These are phyloP conservation scores for Metschnikowia similis DNA, from an alignment of 805 yeast species.

Conservation along the genomic window DNA sequence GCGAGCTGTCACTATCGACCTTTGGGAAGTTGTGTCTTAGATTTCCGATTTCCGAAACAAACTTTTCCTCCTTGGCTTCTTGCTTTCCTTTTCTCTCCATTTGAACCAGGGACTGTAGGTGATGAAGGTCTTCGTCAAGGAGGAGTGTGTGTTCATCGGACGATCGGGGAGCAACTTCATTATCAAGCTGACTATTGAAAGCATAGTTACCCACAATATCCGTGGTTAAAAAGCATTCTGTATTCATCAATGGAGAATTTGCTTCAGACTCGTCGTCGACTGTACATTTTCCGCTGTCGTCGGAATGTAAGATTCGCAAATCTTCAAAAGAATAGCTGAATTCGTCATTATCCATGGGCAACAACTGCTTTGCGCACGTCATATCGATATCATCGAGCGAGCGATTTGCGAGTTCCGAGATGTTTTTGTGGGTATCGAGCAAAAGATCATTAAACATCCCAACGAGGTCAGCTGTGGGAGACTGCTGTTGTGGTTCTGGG, in stretches of 20 bases:
- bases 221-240: background rate
- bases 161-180: background rate
- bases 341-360: slow-evolving; percentile 10
- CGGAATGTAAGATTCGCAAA: slow-evolving; percentile 19
- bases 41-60: slow-evolving; percentile 24
- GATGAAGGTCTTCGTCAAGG: background rate
- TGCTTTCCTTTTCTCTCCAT: slow-evolving; percentile 1
- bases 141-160: background rate
- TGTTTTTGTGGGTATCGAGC: background rate
- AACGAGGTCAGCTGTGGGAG: background rate
- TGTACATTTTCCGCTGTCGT: slow-evolving; percentile 24
- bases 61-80: slow-evolving; percentile 10
- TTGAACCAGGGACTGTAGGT: background rate
- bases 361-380: slow-evolving; percentile 11
- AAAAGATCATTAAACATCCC: background rate
- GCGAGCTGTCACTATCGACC: background rate
- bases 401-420: slow-evolving; percentile 5
- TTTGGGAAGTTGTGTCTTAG: slow-evolving; percentile 23
- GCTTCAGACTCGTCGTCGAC: slow-evolving; percentile 14
- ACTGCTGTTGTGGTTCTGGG: background rate
- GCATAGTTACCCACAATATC: background rate
- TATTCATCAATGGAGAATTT: background rate
- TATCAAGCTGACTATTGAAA: background rate
- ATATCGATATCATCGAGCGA: slow-evolving; percentile 11
- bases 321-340: slow-evolving; percentile 14